These are phyloP conservation scores for Zymoseptoria tritici DNA, from an alignment of 2,329 filamentous ascomycete genomes.

Conservation along the genomic window DNA sequence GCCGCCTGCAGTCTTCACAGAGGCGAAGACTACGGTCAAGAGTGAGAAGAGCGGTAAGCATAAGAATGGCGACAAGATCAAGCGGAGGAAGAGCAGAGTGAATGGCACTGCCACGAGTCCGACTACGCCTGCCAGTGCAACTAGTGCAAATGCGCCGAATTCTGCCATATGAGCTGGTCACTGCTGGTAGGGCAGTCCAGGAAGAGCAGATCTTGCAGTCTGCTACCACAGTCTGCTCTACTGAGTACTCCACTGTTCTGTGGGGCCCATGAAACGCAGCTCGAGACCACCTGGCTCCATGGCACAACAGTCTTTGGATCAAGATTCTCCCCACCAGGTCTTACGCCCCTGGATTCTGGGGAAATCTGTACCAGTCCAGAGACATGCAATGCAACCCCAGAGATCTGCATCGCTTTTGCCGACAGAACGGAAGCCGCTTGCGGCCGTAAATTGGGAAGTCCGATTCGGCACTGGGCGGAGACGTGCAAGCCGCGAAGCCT, in stretches of 20 bases:
- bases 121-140: conserved; percentile 13
- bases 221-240: too few relatives aligned
- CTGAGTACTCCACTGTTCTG: too few relatives aligned
- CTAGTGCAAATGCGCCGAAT: conserved; percentile 5
- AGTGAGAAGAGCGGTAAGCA: conserved; percentile 10
- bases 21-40: conserved; percentile 10
- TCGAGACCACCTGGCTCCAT: too few relatives aligned
- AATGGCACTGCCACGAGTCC: conserved; percentile 14
- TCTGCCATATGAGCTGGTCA: conserved; percentile 5
- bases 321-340: too few relatives aligned
- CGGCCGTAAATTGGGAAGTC: not conserved
- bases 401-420: not conserved
- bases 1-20: conserved; percentile 16
- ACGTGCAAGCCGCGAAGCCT: not conserved
- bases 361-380: not conserved
- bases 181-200: not conserved
- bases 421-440: not conserved
- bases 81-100: conserved; percentile 16
- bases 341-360: not conserved
- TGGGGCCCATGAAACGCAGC: too few relatives aligned
- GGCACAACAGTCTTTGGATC: too few relatives aligned
- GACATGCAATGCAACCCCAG: not conserved
- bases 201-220: too few relatives aligned
- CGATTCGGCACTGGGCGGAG: not conserved
- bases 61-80: conserved; percentile 12